Base-by-base conservation (phyloP, 2,329 filamentous ascomycete genomes). In the Beauveria pseudobassiana region DNA sequence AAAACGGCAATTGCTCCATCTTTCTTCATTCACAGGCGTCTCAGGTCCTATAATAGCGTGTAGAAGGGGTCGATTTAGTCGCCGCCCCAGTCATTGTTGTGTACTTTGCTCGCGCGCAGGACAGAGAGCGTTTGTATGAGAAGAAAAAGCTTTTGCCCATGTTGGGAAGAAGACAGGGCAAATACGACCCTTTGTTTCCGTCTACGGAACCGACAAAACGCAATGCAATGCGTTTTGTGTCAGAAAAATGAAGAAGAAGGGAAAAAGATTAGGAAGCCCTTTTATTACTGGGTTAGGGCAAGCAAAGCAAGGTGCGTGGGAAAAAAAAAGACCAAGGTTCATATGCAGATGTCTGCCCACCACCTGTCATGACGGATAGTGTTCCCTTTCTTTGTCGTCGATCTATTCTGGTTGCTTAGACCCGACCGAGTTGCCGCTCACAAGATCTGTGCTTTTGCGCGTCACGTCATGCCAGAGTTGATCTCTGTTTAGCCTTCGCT, bases 311-410 rank as follows among this genome's bases (percentile, higher is more conserved):
- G 18, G 14, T 6, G 5, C 22, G 14, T 14, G 34, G 5, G 30
- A 22, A 34, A 12, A 38, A 38, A 12, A 5, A 38, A n/a, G 9
- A 8, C 22, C 28, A 16, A 22, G 30, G 28, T 58, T 58, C 40
- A 50, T 58, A 58, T 20, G 22, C 22, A 28, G 30, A 18, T 10
- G 30, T 24, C n/a, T 50, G 45, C 55, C 45, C 55, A n/a, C 43
- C 55, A 16, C 26, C 22, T 12, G 8, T 48, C 22, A 22, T 30
- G 24, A 34, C 30, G 12, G 12, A 38, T 16, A 14, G 10, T 26
- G n/a, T 24, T 24, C n/a, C n/a, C 28, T 20, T 56, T 10, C 53
- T 50, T 63, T 63, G 46, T 61, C 48, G 57, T 61, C 52, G 63
- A 65, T 51, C 53, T 64, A 34, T 59, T 26, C 40, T 42, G n/a